Percentiles rank a stretch among this genome's conserved stretches.
Conservation (phyloP, 257 asterid genomes). For the Plantago ovata region DNA sequence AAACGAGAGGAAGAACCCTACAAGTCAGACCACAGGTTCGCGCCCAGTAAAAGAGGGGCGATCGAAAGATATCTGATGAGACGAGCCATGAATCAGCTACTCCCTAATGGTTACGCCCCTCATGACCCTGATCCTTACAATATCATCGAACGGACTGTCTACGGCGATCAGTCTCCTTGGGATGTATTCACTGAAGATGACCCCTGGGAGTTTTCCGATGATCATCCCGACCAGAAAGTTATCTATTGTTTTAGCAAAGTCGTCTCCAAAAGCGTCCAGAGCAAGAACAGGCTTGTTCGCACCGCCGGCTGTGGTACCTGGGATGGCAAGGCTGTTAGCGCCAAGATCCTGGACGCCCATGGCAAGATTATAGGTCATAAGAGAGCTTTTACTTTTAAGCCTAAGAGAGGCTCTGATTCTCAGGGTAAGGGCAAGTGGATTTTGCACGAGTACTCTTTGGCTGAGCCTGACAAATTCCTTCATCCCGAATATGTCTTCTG, state of each 20-base stretch:
- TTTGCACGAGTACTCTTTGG: not conserved
- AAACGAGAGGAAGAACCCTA: too few species aligned
- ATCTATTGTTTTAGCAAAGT: not conserved
- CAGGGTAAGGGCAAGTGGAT: slow-evolving; percentile 2
- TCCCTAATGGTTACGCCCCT: not conserved
- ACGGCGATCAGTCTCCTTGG: not conserved
- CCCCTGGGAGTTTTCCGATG: not conserved
- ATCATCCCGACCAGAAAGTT: not conserved
- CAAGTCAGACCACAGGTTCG: not conserved
- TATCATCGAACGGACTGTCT: not conserved
- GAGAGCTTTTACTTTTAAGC: slow-evolving; percentile 6
- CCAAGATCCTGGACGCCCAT: not conserved
- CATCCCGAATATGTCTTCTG: not conserved
- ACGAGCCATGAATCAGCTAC: not conserved
- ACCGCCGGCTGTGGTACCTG: slow-evolving; percentile 14
- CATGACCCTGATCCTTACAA: too few species aligned
- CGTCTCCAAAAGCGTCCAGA: not conserved
- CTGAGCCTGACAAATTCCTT: not conserved
- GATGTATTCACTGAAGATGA: not conserved
- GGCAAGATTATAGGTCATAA: not conserved
- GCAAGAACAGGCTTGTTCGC: not conserved
- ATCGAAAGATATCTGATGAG: not conserved
- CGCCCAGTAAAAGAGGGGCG: not conserved
- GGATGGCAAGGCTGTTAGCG: slow-evolving; percentile 5
- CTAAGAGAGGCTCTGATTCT: not conserved